A percentile compares a stretch with the other conserved stretches of the same genome.
Conservation (phyloP, 2,329 filamentous ascomycete genomes). For the Fusarium piperis region DNA sequence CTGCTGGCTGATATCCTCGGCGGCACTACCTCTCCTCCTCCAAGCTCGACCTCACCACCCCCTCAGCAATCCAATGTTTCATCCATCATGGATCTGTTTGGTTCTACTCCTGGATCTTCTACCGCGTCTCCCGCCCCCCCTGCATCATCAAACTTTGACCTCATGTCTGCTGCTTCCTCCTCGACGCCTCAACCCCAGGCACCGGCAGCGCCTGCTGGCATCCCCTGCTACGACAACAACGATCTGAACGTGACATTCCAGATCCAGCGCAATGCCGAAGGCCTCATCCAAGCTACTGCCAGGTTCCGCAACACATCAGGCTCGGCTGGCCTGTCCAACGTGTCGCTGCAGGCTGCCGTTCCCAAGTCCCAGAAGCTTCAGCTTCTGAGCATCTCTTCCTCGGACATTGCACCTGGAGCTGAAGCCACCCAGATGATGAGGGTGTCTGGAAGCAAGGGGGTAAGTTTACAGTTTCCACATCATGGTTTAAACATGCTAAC, state of each 20-base stretch:
- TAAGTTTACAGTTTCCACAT: conserved; percentile 65
- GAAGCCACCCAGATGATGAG: conserved; percentile 94
- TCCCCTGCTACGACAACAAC: conserved; percentile 87
- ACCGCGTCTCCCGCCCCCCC: conserved; percentile 48
- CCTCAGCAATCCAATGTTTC: conserved; percentile 67
- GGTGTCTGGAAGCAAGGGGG: conserved; percentile 84
- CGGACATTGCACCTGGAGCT: conserved; percentile 78
- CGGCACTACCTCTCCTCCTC: conserved; percentile 65
- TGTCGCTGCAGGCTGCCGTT: conserved; percentile 92
- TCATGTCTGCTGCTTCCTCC: conserved; percentile 59
- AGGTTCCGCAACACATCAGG: conserved; percentile 82
- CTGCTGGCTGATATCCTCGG: conserved; percentile 92
- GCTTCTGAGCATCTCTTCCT: conserved; percentile 85
- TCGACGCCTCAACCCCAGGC: conserved; percentile 55
- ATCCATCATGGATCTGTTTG: conserved; percentile 93
- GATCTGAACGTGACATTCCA: conserved; percentile 83
- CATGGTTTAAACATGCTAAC: background rate
- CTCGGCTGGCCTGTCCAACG: conserved; percentile 72
- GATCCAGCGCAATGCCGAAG: conserved; percentile 83
- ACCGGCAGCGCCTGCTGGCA: conserved; percentile 57
- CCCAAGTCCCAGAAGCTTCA: conserved; percentile 97
- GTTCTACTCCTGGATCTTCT: conserved; percentile 54
- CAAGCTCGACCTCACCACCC: conserved; percentile 53
- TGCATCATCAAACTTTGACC: conserved; percentile 56
- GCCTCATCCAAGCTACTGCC: conserved; percentile 82